Conservation (phyloP, 805 yeast genomes). For the Cyberlindnera xishuangbannaensis region DNA sequence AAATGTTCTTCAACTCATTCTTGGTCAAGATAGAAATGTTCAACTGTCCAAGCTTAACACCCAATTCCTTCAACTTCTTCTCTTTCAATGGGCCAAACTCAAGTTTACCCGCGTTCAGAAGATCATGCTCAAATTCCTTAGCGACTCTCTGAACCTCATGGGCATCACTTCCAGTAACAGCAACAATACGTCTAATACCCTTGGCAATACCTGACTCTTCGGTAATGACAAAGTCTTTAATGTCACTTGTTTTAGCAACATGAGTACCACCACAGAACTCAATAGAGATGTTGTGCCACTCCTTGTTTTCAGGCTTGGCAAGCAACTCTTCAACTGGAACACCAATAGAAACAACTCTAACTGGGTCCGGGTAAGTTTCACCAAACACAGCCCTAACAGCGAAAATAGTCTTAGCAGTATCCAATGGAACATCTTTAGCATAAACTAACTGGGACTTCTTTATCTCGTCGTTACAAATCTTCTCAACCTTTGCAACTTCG, state of each 20-base stretch:
- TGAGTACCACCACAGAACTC: conserved; percentile 99
- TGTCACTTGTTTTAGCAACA: conserved; percentile 86
- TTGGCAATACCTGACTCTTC: conserved; percentile 98
- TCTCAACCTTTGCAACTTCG: conserved; percentile 74
- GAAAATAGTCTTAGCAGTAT: conserved; percentile 62
- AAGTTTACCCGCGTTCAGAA: conserved; percentile 54
- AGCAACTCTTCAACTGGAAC: conserved; percentile 79
- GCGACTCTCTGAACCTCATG: conserved; percentile 86
- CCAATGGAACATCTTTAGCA: conserved; percentile 76
- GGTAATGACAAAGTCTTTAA: conserved; percentile 79
- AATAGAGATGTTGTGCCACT: conserved; percentile 76
- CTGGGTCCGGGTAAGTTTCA: conserved; percentile 98
- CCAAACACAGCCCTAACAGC: conserved; percentile 98
- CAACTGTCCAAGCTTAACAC: conserved; percentile 78
- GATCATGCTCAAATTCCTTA: conserved; percentile 54
- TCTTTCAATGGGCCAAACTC: conserved; percentile 77
- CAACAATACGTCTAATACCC: conserved; percentile 97
- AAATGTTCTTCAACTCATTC: conserved; percentile 66
- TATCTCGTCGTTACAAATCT: conserved; percentile 65
- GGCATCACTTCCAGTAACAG: conserved; percentile 91
- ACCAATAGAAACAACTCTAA: conserved; percentile 95
- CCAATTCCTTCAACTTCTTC: conserved; percentile 72
- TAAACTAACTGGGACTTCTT: conserved; percentile 66
- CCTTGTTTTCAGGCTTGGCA: conserved; percentile 57
- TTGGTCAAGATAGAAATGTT: conserved; percentile 78